These are phyloP conservation scores for Acephala macrosclerotiorum DNA, from an alignment of 2,329 filamentous ascomycete species.

Conservation along the genomic window DNA sequence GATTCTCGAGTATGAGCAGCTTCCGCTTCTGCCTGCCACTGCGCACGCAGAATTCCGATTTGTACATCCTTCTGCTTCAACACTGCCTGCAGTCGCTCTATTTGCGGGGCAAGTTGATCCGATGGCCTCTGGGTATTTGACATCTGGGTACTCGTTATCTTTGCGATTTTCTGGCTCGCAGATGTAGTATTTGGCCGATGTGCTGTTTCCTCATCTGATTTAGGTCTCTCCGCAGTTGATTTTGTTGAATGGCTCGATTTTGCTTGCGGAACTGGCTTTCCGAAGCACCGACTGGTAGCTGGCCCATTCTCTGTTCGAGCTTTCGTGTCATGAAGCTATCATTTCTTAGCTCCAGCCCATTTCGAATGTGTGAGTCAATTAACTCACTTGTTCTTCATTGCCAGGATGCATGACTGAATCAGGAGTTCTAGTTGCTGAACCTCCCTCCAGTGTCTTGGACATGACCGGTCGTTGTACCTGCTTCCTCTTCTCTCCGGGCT, in stretches of 20 bases:
- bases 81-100: neutral
- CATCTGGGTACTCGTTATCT: neutral
- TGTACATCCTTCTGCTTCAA: neutral
- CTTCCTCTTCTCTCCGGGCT: neutral
- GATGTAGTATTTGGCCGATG: neutral
- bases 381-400: neutral
- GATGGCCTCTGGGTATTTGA: neutral
- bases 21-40: conserved; percentile 15
- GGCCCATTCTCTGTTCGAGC: neutral
- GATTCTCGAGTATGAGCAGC: neutral
- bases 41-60: conserved; percentile 4
- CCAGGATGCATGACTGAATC: neutral
- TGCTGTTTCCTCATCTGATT: neutral
- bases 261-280: no score
- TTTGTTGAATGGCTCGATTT: neutral
- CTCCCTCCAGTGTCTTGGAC: neutral
- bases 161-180: neutral
- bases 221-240: neutral
- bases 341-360: neutral
- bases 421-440: neutral
- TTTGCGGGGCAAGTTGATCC: neutral
- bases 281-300: neutral
- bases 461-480: neutral
- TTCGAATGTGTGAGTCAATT: neutral
- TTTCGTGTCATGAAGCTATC: neutral